These are phyloP conservation scores for Parafenestella ontariensis DNA, from an alignment of 2,329 filamentous ascomycete species.

Conservation along the genomic window DNA sequence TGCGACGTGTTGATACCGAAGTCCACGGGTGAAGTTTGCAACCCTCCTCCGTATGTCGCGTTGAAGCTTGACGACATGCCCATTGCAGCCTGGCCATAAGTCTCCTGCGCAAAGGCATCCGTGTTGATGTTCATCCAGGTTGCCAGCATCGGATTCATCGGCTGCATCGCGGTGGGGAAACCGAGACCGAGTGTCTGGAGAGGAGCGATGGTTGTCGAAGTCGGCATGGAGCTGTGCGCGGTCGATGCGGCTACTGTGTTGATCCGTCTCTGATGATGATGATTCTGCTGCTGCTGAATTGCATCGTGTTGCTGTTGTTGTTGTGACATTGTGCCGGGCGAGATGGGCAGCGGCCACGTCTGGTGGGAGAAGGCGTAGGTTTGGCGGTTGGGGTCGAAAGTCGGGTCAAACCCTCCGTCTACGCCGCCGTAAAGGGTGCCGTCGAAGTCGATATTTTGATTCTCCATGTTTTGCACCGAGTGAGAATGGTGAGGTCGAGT, in stretches of 20 bases:
- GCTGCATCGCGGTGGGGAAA: conserved; percentile 43
- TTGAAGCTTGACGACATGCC: conserved; percentile 48
- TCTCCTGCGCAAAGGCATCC: conserved; percentile 38
- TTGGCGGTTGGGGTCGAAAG: conserved; percentile 47
- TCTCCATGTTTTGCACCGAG: conserved; percentile 51
- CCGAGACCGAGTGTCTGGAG: conserved; percentile 42
- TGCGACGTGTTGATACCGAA: conserved; percentile 53
- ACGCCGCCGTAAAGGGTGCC: conserved; percentile 40
- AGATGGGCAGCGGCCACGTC: conserved; percentile 49
- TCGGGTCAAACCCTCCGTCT: conserved; percentile 49
- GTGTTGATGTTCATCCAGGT: conserved; percentile 55
- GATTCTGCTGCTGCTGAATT: conserved; percentile 27
- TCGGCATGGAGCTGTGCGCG: conserved; percentile 26
- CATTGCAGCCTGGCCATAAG: conserved; percentile 37
- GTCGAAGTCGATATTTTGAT: conserved; percentile 50
- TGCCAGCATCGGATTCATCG: conserved; percentile 45
- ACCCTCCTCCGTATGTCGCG: conserved; percentile 48
- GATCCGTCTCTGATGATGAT: conserved; percentile 36
- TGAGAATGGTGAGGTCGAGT: conserved; percentile 29
- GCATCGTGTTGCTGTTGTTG: conserved; percentile 18
- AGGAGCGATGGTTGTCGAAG: conserved; percentile 42
- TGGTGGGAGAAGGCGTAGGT: conserved; percentile 37
- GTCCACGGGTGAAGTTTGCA: conserved; percentile 57
- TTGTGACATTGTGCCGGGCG: conserved; percentile 44
- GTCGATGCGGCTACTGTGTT: conserved; percentile 37